phyloP scores from a whole-genome alignment of 192 early-diverging fungal genomes.

The Linnemannia exigua region DNA sequence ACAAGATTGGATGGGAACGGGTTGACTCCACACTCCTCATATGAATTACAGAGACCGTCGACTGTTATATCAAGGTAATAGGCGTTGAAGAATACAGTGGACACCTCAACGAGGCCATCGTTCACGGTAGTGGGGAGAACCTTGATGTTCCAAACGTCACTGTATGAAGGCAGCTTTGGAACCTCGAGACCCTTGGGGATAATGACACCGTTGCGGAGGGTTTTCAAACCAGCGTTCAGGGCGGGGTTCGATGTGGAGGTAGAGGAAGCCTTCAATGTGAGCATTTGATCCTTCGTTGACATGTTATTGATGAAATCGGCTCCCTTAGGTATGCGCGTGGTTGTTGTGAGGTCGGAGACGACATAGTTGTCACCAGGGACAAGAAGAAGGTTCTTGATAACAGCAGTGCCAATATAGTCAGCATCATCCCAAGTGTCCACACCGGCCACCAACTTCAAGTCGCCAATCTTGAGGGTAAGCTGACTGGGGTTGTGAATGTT shows the following conservation, averaged over 20 bases:
- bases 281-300: too few species aligned
- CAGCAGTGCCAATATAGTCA: neutral
- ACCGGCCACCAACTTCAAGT: neutral
- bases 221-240: neutral
- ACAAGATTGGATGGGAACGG: neutral
- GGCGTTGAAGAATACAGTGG: neutral
- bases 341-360: neutral
- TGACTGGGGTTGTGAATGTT: slow-evolving; percentile 52
- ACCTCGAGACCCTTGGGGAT: neutral
- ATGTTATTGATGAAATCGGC: too few species aligned
- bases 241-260: slow-evolving; percentile 8
- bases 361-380: slow-evolving; percentile 16
- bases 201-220: neutral
- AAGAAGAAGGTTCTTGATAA: neutral
- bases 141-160: neutral
- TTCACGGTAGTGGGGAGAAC: neutral
- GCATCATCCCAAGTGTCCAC: too few species aligned
- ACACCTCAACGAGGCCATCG: slow-evolving; percentile 8
- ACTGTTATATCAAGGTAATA: neutral
- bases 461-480: slow-evolving; percentile 32
- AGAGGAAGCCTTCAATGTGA: neutral
- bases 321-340: too few species aligned
- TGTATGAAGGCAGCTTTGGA: neutral
- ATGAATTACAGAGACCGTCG: too few species aligned
- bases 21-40: too few species aligned